Evolutionary conservation across 129 eudicot species (phyloP).

Genomic region (Apium graveolens): DNA sequence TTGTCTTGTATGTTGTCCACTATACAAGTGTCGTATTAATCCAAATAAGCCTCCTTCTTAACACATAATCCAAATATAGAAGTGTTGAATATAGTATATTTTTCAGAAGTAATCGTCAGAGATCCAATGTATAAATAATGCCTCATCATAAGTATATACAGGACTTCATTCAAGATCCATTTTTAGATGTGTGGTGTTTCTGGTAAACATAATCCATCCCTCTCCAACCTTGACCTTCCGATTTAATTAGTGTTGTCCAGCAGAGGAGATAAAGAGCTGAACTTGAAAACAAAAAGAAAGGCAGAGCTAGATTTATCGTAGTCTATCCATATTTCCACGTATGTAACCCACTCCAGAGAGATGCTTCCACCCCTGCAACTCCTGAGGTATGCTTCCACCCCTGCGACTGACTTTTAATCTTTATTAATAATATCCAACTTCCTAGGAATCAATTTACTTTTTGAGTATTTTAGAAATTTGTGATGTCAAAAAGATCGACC

Average conservation of each 20-base stretch:
- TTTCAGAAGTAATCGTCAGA: no score
- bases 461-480: background rate
- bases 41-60: no score
- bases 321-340: background rate
- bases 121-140: no score
- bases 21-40: no score
- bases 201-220: background rate
- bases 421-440: background rate
- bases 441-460: constrained; percentile 1
- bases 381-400: background rate
- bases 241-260: constrained; percentile 2
- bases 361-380: background rate
- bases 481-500: background rate
- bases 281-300: background rate
- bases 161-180: no score
- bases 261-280: constrained; percentile 7
- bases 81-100: no score
- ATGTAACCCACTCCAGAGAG: background rate
- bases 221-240: background rate
- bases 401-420: background rate
- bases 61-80: no score
- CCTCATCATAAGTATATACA: no score
- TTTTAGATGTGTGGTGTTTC: background rate
- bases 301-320: background rate
- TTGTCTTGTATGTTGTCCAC: no score